Conservation (phyloP, 148 eudicot species). For the Nepenthes gracilis region DNA sequence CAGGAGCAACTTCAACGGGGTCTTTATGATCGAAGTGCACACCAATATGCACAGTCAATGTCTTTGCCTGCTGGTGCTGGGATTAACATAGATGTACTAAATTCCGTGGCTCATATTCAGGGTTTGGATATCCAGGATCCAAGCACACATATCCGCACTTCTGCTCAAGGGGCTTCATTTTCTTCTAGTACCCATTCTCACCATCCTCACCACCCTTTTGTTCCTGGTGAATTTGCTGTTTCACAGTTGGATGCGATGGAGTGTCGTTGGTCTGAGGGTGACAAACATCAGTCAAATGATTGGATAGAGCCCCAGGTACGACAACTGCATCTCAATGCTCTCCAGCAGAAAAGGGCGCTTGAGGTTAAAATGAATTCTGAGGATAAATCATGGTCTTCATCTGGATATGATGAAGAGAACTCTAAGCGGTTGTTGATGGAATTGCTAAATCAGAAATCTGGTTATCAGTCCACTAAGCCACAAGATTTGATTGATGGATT, state of each 20-base stretch:
- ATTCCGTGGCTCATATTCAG: constrained; percentile 57
- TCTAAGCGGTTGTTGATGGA: constrained; percentile 87
- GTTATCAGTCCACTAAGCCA: constrained; percentile 26
- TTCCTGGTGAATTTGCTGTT: constrained; percentile 38
- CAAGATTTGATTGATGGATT: constrained; percentile 27
- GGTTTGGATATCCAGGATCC: constrained; percentile 63
- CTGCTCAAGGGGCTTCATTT: constrained; percentile 41
- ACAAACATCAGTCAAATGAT: constrained; percentile 45
- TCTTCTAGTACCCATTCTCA: constrained; percentile 11
- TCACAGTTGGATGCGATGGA: constrained; percentile 43
- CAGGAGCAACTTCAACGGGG: constrained; percentile 64
- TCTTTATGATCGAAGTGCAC: constrained; percentile 47
- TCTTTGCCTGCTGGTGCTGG: constrained; percentile 54
- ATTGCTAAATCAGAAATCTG: constrained; percentile 63
- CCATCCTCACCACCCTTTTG: constrained; percentile 32
- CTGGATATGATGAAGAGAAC: constrained; percentile 61
- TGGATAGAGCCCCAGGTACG: constrained; percentile 74
- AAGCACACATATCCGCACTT: constrained; percentile 32
- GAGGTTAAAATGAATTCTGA: constrained; percentile 31
- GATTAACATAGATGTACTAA: constrained; percentile 41
- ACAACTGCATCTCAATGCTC: constrained; percentile 47
- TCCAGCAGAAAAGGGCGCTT: constrained; percentile 52
- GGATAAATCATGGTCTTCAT: constrained; percentile 53
- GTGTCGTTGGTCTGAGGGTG: constrained; percentile 49
- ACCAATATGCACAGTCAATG: constrained; percentile 44